Evolutionary conservation across 805 yeast genomes (phyloP).

Genomic region (Ogataea pini): DNA sequence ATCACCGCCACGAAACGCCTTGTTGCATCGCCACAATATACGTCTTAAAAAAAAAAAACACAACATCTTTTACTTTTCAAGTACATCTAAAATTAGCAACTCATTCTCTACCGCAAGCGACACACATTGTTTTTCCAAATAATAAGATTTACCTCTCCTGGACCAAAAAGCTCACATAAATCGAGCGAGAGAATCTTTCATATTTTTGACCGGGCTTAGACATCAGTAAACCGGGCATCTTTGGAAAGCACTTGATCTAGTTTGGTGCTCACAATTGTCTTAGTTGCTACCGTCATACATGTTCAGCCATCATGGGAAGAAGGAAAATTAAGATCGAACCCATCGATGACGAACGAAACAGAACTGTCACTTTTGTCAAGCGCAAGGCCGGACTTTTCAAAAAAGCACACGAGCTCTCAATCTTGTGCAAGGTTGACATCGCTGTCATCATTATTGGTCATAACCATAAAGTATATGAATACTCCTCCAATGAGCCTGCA

Average conservation of each 20-base stretch:
- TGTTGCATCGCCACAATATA: neutral
- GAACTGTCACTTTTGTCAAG: constrained; percentile 85
- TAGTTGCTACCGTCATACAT: neutral
- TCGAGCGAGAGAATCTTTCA: neutral
- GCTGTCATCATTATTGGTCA: constrained; percentile 87
- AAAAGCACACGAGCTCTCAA: constrained; percentile 83
- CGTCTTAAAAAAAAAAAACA: constrained; percentile 11
- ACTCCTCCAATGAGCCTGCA: constrained; percentile 66
- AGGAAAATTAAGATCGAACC: constrained; percentile 95
- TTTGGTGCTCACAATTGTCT: constrained; percentile 1
- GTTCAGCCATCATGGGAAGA: constrained; percentile 81
- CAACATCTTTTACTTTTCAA: neutral
- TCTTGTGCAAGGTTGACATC: constrained; percentile 88
- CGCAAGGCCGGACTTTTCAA: constrained; percentile 93
- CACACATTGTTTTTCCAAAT: constrained; percentile 1
- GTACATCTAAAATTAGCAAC: constrained; percentile 18
- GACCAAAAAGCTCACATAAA: neutral
- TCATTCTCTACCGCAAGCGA: constrained; percentile 2
- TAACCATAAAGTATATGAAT: constrained; percentile 83
- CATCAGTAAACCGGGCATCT: neutral
- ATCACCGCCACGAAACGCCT: too few species aligned
- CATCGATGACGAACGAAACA: constrained; percentile 82
- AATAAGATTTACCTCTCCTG: constrained; percentile 3
- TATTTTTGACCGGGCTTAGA: constrained; percentile 3
- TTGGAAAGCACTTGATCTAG: neutral